These are phyloP conservation scores for Diplogelasinospora grovesii DNA, from an alignment of 495 filamentous ascomycete species.

Conservation along the genomic window DNA sequence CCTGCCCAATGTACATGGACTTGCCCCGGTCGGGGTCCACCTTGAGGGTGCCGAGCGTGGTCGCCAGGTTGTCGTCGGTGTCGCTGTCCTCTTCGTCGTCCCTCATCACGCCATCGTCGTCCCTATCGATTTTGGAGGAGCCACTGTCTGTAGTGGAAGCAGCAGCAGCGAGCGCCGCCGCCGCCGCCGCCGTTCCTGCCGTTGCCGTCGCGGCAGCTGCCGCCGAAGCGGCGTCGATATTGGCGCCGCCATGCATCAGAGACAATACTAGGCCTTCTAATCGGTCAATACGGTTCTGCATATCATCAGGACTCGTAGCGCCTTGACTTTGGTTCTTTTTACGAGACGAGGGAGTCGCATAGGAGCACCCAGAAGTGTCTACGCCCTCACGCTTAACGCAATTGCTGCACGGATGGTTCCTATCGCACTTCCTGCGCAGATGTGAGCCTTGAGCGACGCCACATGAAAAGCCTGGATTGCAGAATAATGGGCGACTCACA, in stretches of 20 bases:
- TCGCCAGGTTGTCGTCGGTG: conserved; percentile 70
- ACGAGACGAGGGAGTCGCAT: conserved; percentile 70
- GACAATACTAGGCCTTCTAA: conserved; percentile 91
- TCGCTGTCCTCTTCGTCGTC: conserved; percentile 65
- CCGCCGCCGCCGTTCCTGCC: conserved; percentile 54
- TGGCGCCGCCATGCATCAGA: conserved; percentile 84
- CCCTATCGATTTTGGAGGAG: conserved; percentile 46
- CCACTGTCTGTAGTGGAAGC: conserved; percentile 57
- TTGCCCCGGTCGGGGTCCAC: conserved; percentile 74
- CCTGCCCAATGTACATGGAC: conserved; percentile 78
- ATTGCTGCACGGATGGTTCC: conserved; percentile 87
- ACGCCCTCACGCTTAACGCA: conserved; percentile 72
- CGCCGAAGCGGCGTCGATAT: conserved; percentile 31
- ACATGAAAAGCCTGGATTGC: not conserved
- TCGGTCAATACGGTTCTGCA: conserved; percentile 98
- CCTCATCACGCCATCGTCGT: conserved; percentile 48
- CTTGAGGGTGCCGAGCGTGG: conserved; percentile 81
- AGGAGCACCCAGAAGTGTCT: conserved; percentile 79
- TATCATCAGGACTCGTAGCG: conserved; percentile 76
- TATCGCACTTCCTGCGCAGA: conserved; percentile 74
- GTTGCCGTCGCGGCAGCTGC: conserved; percentile 29
- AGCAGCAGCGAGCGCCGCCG: conserved; percentile 57
- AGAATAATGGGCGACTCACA: conserved; percentile 10
- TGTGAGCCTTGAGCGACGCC: not conserved
- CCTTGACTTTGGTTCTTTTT: conserved; percentile 66